Percentiles rank a stretch among this genome's conserved stretches.
Evolutionary conservation across 345 rosid species (phyloP).

Genomic region (Gossypium raimondii): DNA sequence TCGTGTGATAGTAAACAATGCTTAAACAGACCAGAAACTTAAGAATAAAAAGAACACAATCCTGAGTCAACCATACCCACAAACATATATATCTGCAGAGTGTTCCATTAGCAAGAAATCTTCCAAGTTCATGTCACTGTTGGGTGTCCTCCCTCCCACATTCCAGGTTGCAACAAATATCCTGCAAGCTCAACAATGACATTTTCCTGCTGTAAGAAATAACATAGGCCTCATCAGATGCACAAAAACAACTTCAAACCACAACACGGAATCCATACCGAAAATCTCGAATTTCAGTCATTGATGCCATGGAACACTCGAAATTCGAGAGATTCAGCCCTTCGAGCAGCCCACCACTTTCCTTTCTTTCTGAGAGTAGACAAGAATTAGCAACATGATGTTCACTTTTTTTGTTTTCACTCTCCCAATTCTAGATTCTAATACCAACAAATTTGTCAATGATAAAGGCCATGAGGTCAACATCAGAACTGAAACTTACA

Average conservation of each 20-base stretch:
- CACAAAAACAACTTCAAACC: neutral
- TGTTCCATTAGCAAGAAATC: slow-evolving; percentile 80
- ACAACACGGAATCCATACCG: slow-evolving; percentile 34
- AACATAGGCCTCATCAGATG: slow-evolving; percentile 19
- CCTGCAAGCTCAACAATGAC: slow-evolving; percentile 37
- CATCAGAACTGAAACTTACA: slow-evolving; percentile 10
- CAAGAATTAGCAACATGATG: slow-evolving; percentile 17
- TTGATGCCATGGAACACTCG: slow-evolving; percentile 45
- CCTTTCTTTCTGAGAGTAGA: slow-evolving; percentile 48
- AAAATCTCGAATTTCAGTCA: slow-evolving; percentile 59
- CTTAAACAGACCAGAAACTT: neutral
- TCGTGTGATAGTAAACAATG: neutral
- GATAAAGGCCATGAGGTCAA: slow-evolving; percentile 23
- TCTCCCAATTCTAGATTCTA: slow-evolving; percentile 18
- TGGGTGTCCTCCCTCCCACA: slow-evolving; percentile 88
- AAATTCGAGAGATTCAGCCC: slow-evolving; percentile 67
- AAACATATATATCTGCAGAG: slow-evolving; percentile 77
- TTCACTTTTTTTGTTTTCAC: neutral
- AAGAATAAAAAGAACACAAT: slow-evolving; percentile 8
- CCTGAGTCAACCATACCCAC: slow-evolving; percentile 61
- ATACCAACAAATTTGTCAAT: slow-evolving; percentile 20
- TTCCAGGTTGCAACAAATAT: slow-evolving; percentile 89
- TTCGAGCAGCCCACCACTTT: slow-evolving; percentile 50
- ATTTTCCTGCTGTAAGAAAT: slow-evolving; percentile 3
- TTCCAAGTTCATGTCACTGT: slow-evolving; percentile 64